phyloP scores from a whole-genome alignment of 179 eudicot genomes.

The Dionaea muscipula region DNA sequence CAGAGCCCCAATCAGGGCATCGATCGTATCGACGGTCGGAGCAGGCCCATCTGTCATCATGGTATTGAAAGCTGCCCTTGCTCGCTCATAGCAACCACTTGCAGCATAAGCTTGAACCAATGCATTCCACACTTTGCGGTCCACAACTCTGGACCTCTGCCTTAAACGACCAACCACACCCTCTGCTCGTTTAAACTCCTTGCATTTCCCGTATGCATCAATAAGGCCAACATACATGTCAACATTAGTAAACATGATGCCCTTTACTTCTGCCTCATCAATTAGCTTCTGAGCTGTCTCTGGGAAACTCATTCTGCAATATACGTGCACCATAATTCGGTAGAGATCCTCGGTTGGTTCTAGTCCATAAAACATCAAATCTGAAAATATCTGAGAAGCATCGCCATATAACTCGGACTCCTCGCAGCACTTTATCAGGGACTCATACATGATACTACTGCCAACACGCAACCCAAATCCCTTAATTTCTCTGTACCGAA shows the following conservation, averaged over 20 bases:
- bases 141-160: conserved; percentile 40
- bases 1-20: conserved; percentile 70
- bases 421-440: conserved; percentile 58
- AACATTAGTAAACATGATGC: conserved; percentile 30
- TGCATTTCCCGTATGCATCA: conserved; percentile 60
- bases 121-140: conserved; percentile 77
- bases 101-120: conserved; percentile 67
- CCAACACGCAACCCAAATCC: conserved; percentile 26
- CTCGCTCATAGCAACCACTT: conserved; percentile 78
- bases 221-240: conserved; percentile 50
- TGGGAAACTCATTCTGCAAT: conserved; percentile 76
- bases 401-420: conserved; percentile 47
- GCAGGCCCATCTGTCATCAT: conserved; percentile 99
- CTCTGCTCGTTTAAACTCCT: conserved; percentile 64
- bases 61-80: conserved; percentile 94
- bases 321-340: conserved; percentile 40
- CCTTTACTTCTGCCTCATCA: conserved; percentile 47
- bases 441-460: conserved; percentile 53
- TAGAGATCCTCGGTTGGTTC: conserved; percentile 51
- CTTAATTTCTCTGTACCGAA: conserved; percentile 36
- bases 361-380: conserved; percentile 62
- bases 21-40: conserved; percentile 71
- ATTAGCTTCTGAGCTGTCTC: conserved; percentile 71
- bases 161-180: conserved; percentile 55
- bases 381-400: conserved; percentile 83